Evolutionary conservation across 1,139 yeast genomes (phyloP).

Genomic region (Suhomyces kunorum): DNA sequence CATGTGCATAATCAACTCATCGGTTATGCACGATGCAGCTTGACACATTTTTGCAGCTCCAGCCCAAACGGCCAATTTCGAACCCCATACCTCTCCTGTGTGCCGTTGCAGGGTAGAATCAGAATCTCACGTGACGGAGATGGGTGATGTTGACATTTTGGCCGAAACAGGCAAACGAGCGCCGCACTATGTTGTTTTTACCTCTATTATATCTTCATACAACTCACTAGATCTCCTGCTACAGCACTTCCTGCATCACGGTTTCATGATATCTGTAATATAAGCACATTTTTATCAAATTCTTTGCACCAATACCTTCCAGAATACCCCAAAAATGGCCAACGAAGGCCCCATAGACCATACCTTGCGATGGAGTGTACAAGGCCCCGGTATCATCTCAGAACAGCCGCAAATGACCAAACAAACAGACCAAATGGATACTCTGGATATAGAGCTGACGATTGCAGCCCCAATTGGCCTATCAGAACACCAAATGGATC

Average conservation of each 20-base stretch:
- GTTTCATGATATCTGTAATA: too few relatives aligned
- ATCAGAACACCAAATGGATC: neutral
- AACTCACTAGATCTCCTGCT: too few relatives aligned
- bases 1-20: neutral
- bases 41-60: too few relatives aligned
- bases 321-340: slow-evolving; percentile 1
- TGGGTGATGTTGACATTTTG: neutral
- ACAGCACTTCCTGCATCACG: too few relatives aligned
- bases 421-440: slow-evolving; percentile 7
- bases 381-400: neutral
- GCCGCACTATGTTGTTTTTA: slow-evolving; percentile 3
- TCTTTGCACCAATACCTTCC: neutral
- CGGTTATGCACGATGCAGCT: neutral
- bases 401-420: neutral
- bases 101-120: too few relatives aligned
- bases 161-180: slow-evolving; percentile 1
- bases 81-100: too few relatives aligned
- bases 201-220: too few relatives aligned
- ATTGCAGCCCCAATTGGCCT: slow-evolving; percentile 7
- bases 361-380: slow-evolving; percentile 4
- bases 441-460: slow-evolving; percentile 16
- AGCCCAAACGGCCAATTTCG: too few relatives aligned
- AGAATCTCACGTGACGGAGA: neutral
- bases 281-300: too few relatives aligned
- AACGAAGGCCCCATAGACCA: neutral